Conservation (phyloP, 768 basidiomycete genomes). For the Tylopilus felleus region DNA sequence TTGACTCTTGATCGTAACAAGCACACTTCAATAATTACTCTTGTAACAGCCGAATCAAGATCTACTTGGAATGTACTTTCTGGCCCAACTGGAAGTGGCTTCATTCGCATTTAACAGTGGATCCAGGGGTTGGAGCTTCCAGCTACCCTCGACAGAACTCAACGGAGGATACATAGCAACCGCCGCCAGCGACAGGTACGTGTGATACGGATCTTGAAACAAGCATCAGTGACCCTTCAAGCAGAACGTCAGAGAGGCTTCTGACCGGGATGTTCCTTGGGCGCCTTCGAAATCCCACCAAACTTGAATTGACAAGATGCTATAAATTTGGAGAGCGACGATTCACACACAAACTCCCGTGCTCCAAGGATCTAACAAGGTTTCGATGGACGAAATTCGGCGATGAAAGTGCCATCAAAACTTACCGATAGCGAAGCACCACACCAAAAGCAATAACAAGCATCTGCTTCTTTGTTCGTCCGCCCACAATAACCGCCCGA, state of each 20-base stretch:
- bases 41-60: slow-evolving; percentile 7
- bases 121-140: slow-evolving; percentile 61
- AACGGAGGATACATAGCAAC: slow-evolving; percentile 62
- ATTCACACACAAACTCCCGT: slow-evolving; percentile 51
- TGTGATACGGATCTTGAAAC: slow-evolving; percentile 85
- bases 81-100: slow-evolving; percentile 67
- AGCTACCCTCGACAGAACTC: slow-evolving; percentile 35
- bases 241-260: background rate
- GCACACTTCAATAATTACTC: background rate
- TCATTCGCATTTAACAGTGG: slow-evolving; percentile 67
- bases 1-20: background rate
- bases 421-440: slow-evolving; percentile 74
- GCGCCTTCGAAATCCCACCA: slow-evolving; percentile 86
- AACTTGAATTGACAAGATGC: slow-evolving; percentile 79
- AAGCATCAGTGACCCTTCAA: slow-evolving; percentile 6
- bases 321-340: slow-evolving; percentile 60
- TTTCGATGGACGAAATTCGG: background rate
- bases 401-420: background rate
- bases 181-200: slow-evolving; percentile 85
- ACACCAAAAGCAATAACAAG: slow-evolving; percentile 98
- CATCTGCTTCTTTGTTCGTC: slow-evolving; percentile 83
- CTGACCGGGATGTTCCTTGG: slow-evolving; percentile 75
- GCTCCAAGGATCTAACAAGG: slow-evolving; percentile 63
- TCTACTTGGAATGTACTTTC: slow-evolving; percentile 47
- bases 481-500: slow-evolving; percentile 86